A percentile compares a stretch with the other conserved stretches of the same genome.
phyloP scores from a whole-genome alignment of 495 filamentous ascomycete genomes.

The Daldinia childiae region DNA sequence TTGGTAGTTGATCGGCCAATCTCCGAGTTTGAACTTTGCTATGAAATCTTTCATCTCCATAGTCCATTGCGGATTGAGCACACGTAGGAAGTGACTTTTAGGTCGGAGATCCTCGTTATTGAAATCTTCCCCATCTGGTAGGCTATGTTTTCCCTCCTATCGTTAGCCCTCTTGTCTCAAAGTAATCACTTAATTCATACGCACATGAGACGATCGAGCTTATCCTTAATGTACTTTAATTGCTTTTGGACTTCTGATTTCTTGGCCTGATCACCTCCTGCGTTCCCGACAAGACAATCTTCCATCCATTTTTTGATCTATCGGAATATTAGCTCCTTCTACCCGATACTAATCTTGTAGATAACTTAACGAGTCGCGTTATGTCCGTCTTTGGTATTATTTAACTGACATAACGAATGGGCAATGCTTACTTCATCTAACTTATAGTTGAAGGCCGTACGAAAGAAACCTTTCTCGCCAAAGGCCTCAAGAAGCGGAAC shows the following conservation, averaged over 20 bases:
- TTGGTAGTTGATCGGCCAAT: not conserved
- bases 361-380: too few relatives aligned
- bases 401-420: not conserved
- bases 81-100: not conserved
- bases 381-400: too few relatives aligned
- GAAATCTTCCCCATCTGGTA: not conserved
- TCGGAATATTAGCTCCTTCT: not conserved
- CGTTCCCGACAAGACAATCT: not conserved
- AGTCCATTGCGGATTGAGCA: not conserved
- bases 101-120: not conserved
- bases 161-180: not conserved
- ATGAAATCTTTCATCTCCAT: not conserved
- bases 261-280: not conserved
- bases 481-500: not conserved
- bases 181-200: not conserved
- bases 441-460: not conserved
- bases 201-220: not conserved
- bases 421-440: not conserved
- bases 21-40: not conserved
- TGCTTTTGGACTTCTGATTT: not conserved
- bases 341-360: too few relatives aligned
- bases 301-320: not conserved
- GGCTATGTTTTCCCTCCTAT: not conserved
- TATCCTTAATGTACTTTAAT: not conserved
- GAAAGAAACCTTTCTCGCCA: not conserved